Evolutionary conservation across 2,329 filamentous ascomycete species (phyloP), one percentile per base, ranked within the genome.

Genomic region (Penicillium sp.): DNA sequence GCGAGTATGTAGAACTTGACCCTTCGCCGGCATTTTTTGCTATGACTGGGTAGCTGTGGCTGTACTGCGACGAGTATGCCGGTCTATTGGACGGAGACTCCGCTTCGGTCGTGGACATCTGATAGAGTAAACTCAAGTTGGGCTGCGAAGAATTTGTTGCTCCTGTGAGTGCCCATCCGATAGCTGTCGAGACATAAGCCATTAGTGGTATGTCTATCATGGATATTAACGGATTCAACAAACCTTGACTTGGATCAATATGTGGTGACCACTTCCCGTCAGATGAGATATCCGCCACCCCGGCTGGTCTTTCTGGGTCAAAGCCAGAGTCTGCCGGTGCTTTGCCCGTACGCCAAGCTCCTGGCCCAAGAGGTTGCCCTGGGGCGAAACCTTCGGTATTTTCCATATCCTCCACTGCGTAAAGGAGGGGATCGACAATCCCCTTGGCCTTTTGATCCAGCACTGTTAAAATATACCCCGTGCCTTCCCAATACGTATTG

Each of bases 371-470:
- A 1, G 78, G 73, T 11, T 78, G 79, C 35, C 80, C 76, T 26
- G 77, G 81, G 4, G 81, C 76, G 26, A 79, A 74, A 61, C 88
- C 82, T 38, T 79, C 83, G 3, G 85, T 85, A 67, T 85, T 87
- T 69, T 91, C 89, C 73, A 89, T 90, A 71, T 96, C 91, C 69
- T 95, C 90, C 14, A 75, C 75, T 0, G 82, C 85, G 61, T 86
- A 86, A 10, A 86, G 69, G 14, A 85, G 70, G 2, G 84, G 91
- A 66, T 96, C 90, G 73, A 88, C 89, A 37, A 93, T 90, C 1
- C 91, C 91, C 70, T 93, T 91, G 14, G 90, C 86, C 70, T 94
- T 94, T 65, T 95, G 91, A 64, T 95, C 90, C 11, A 96, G 77
- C 0, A 91, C 90, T 0, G 89, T 93, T 37, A 96, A 76, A 38